Conservation (phyloP, 169 alveolate genomes). For the Plasmodium chabaudi region DNA sequence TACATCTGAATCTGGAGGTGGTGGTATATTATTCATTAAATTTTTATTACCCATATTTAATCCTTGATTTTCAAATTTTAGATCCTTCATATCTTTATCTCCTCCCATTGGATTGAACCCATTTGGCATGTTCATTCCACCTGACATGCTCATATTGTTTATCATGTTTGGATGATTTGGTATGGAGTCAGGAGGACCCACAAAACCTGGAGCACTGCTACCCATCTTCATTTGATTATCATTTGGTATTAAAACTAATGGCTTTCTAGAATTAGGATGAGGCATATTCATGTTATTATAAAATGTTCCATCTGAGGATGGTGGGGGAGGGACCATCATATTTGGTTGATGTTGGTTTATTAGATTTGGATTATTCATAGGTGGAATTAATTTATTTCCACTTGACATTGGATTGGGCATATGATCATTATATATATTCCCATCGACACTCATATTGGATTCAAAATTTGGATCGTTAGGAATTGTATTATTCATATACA, state of each 20-base stretch:
- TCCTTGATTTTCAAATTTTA: slow-evolving; percentile 22
- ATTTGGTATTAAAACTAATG: slow-evolving; percentile 14
- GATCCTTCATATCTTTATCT: slow-evolving; percentile 28
- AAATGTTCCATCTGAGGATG: slow-evolving; percentile 28
- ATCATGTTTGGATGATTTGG: not conserved
- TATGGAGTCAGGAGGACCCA: not conserved
- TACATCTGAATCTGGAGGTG: slow-evolving; percentile 45
- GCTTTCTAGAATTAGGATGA: slow-evolving; percentile 7
- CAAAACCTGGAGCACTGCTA: not conserved
- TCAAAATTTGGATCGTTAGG: not conserved
- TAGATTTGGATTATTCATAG: no score
- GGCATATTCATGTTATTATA: not conserved
- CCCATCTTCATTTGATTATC: slow-evolving; percentile 26
- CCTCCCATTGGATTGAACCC: slow-evolving; percentile 11
- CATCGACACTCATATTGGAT: not conserved
- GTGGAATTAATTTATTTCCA: no score
- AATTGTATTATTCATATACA: not conserved
- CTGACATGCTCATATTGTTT: slow-evolving; percentile 5
- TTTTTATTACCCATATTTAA: not conserved
- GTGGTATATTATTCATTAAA: slow-evolving; percentile 31
- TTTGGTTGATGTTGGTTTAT: not conserved
- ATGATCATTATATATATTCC: no score
- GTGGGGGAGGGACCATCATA: slow-evolving; percentile 66
- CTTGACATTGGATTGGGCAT: no score
- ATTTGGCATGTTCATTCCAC: not conserved